Base-by-base conservation (phyloP, 495 filamentous ascomycete genomes). In the Cairneyella variabilis region DNA sequence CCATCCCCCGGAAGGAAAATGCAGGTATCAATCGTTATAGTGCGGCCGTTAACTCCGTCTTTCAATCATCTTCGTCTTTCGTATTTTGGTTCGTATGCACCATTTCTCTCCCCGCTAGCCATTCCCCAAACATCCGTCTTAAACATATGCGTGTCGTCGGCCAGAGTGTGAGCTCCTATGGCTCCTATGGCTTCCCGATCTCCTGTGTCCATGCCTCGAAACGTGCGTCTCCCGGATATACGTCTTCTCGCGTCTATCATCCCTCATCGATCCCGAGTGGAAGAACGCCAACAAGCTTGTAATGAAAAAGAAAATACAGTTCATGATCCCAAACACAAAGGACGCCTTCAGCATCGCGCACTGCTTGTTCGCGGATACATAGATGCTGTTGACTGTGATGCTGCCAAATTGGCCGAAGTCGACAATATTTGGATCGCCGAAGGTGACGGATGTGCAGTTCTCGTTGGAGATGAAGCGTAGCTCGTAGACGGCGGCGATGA, bases 271-370 rank as follows among this genome's bases (percentile, higher is more conserved):
- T 11, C 68, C 70, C 20, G 74, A 71, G 50, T 86, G 77, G 46
- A 87, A 67, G 36, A 82, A 71, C 3, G 86, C 83, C 17, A 86
- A 58, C 9, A 86, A 63, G 23, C 72, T 73, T 0, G 90, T 92
- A 62, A 89, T 70, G 63, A 85, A 80, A 68, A 96, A 96, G 69
- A 92, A 89, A 26, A 95, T 70, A 47, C 71, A 71, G 61, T 93
- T 89, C 83, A 96, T 92, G 62, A 96, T 96, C 1, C 81, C 91
- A 53, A 96, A 78, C 2, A 89, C 91, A 57, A 88, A 96, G 56
- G 72, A 76, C 1, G 91, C 83, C 80, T 96, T 96, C 48, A 92
- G 78, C 89, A 96, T 92, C 16, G 80, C 79, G 68, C 91, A 96
- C 2, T 76, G 77, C 77, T 92, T 92, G 64, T 91, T 78, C 20